These are phyloP conservation scores for Mortierella sp. DNA, from an alignment of 371 early-diverging fungal genomes.

Conservation along the genomic window DNA sequence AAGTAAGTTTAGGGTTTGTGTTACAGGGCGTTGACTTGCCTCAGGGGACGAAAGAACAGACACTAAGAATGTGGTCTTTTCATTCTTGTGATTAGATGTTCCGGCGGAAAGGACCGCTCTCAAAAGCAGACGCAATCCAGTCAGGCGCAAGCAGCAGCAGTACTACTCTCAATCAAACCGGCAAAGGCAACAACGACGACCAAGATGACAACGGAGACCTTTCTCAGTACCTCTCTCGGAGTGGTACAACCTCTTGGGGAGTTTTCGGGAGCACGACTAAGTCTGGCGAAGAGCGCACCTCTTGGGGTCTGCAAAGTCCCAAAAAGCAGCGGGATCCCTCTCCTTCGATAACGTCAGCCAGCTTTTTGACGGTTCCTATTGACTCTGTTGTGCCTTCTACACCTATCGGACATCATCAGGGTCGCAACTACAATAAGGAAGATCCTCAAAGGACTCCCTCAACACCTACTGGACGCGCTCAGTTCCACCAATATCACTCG, in stretches of 20 bases:
- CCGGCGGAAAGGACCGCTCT: constrained; percentile 39
- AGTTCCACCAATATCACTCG: constrained; percentile 15
- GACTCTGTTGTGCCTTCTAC: constrained; percentile 29
- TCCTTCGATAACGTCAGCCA: not conserved
- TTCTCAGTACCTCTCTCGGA: constrained; percentile 15
- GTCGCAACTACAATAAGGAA: not conserved
- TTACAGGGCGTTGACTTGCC: too few species aligned
- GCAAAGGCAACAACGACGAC: not conserved
- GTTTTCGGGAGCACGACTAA: constrained; percentile 26
- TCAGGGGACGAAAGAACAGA: not conserved
- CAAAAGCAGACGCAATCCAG: constrained; percentile 28
- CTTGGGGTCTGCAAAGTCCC: constrained; percentile 16
- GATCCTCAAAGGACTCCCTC: constrained; percentile 8
- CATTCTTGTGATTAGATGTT: constrained; percentile 20
- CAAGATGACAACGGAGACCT: constrained; percentile 23
- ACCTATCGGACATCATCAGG: constrained; percentile 17
- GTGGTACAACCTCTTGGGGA: constrained; percentile 51
- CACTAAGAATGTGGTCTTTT: not conserved
- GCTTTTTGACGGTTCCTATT: not conserved
- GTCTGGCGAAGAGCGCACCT: not conserved
- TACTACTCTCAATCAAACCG: not conserved
- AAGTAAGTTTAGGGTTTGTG: constrained; percentile 22
- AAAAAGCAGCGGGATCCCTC: constrained; percentile 1
- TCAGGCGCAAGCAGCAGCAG: not conserved
- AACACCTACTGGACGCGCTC: constrained; percentile 23